Percentiles rank a stretch among this genome's conserved stretches.
Evolutionary conservation across 1,284 basidiomycete species (phyloP).

Genomic region (Neonothopanus nambi): DNA sequence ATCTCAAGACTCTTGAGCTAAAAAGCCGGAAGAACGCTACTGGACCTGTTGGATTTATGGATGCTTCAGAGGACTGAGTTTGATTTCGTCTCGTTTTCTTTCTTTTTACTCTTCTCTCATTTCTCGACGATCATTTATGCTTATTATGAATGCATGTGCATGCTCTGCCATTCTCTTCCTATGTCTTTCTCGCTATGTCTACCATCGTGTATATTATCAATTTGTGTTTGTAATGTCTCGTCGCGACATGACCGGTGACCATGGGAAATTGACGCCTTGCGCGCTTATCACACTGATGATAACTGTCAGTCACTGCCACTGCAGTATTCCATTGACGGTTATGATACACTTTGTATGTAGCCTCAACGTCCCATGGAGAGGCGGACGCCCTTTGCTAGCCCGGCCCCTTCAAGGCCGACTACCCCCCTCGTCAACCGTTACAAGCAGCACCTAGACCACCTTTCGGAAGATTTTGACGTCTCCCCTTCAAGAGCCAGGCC

Average conservation of each 20-base stretch:
- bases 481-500: conserved; percentile 1
- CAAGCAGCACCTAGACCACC: neutral
- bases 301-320: too few relatives aligned
- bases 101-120: neutral
- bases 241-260: too few relatives aligned
- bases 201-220: neutral
- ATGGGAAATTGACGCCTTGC: too few relatives aligned
- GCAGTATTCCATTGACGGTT: too few relatives aligned
- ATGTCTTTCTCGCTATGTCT: neutral
- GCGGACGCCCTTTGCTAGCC: conserved; percentile 1
- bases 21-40: neutral
- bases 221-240: too few relatives aligned
- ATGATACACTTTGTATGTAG: too few relatives aligned
- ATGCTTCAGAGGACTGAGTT: conserved; percentile 5
- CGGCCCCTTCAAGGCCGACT: neutral
- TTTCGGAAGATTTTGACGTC: neutral
- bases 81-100: too few relatives aligned
- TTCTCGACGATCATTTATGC: neutral
- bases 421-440: neutral
- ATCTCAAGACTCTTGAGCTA: conserved; percentile 40
- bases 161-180: neutral
- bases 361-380: too few relatives aligned
- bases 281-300: too few relatives aligned
- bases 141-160: too few relatives aligned
- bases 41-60: neutral